Base-by-base conservation (phyloP, 352 stramenopile species). In the Phytophthora pini region DNA sequence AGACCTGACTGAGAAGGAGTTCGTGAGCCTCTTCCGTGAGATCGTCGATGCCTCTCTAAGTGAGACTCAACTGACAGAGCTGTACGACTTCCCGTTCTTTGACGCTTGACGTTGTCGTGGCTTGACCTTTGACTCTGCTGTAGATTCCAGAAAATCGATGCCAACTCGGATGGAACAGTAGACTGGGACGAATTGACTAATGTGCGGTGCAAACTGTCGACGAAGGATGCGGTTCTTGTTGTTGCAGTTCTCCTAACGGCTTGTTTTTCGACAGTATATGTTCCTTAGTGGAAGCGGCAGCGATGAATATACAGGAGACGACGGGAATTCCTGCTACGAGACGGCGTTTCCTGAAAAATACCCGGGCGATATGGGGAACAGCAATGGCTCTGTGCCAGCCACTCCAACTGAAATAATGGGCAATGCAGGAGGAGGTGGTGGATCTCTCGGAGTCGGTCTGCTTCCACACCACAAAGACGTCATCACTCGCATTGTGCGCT, bases 151-250 rank as follows among this genome's bases (percentile, higher is more conserved):
- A 95, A 96, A 73, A 95, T 97, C 47, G 89, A 96, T 50, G 88
- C 87, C 5, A 95, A 95, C 70, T 93, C 79, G 7, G 82, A 94
- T 57, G 89, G 89, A 13, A 92, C 82, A 1, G 87, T 97, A 22
- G 88, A 95, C 61, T 97, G 89, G 89, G 89, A 96, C 59, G 89
- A 97, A 61, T 87, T 97, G 43, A 97, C 89, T 3, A 94, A 92
- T 61, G 84, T 91, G 65, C 58, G 58, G 58, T 34, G 56, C 47
- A n/a, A 46, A 32, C 24, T 22, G 3, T 22, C 5, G 4, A 10
- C 15, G 9, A 4, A n/a, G 26, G 29, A 32, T 39, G 5, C 10
- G 36, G 5, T 17, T 20, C 15, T 26, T 43, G 36, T 31, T 40
- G 4, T 9, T 36, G 10, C 8, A 12, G 8, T 54, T 29, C 26